Evolutionary conservation across 2,329 filamentous ascomycete genomes (phyloP).

Genomic region (Arthrocladium fulminans): DNA sequence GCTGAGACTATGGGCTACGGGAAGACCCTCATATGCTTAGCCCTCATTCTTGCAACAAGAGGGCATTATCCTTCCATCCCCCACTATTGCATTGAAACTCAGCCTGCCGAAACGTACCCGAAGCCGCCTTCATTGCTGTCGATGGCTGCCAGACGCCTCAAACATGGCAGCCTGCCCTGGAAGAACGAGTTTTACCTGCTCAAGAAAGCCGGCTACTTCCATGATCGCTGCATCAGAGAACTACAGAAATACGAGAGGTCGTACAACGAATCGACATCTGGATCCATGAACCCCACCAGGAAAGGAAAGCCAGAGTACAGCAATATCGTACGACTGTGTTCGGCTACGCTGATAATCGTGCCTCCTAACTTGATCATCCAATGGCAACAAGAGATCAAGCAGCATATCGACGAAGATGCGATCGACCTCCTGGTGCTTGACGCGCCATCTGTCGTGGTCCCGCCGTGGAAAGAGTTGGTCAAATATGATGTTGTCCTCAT

Average conservation of each 20-base stretch:
- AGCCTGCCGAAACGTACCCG: conserved; percentile 33
- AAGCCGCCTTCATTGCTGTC: conserved; percentile 57
- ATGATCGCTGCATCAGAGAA: conserved; percentile 45
- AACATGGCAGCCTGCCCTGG: conserved; percentile 62
- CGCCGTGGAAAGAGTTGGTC: conserved; percentile 49
- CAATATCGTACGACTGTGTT: conserved; percentile 50
- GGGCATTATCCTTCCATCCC: conserved; percentile 59
- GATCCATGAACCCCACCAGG: conserved; percentile 29
- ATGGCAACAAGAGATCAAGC: conserved; percentile 71
- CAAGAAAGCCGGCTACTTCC: conserved; percentile 42
- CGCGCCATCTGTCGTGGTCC: conserved; percentile 44
- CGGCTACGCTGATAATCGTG: conserved; percentile 67
- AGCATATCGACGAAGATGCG: conserved; percentile 55
- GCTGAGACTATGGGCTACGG: conserved; percentile 51
- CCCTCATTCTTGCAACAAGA: conserved; percentile 66
- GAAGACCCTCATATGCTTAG: conserved; percentile 80
- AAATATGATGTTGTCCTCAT: conserved; percentile 70
- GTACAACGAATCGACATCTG: conserved; percentile 48
- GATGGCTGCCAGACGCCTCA: conserved; percentile 65
- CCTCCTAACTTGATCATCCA: conserved; percentile 76
- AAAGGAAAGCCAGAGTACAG: conserved; percentile 25
- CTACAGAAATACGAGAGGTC: conserved; percentile 51
- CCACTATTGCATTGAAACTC: conserved; percentile 44
- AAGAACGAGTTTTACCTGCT: conserved; percentile 52
- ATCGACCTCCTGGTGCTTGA: conserved; percentile 59